These are phyloP conservation scores for Exidia glandulosa DNA, from an alignment of 768 basidiomycete genomes.

Conservation along the genomic window DNA sequence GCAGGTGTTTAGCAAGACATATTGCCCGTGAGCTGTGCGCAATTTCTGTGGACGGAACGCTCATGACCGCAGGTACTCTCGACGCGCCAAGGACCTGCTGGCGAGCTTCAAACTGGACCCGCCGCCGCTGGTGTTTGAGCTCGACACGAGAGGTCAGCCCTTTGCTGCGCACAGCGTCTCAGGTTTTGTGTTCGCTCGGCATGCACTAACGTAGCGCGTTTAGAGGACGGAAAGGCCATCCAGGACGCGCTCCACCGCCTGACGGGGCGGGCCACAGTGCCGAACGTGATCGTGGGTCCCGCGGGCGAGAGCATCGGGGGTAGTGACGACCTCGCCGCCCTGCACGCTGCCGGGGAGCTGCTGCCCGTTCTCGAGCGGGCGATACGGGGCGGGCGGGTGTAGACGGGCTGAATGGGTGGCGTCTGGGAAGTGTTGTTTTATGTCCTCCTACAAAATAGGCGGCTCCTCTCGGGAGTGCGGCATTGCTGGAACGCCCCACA, in stretches of 20 bases:
- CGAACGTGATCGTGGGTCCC: slow-evolving; percentile 52
- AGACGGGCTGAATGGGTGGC: no score
- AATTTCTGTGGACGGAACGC: no score
- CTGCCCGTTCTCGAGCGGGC: slow-evolving; percentile 34
- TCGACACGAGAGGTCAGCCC: slow-evolving; percentile 67
- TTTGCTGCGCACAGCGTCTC: slow-evolving; percentile 18
- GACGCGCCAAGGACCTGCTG: slow-evolving; percentile 51
- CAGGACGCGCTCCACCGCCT: slow-evolving; percentile 57
- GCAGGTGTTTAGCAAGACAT: slow-evolving; percentile 33
- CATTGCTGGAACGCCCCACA: no score
- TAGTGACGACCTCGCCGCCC: slow-evolving; percentile 12
- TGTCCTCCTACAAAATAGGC: no score
- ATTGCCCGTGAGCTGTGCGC: slow-evolving; percentile 51
- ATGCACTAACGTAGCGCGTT: background rate
- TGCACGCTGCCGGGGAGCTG: slow-evolving; percentile 41
- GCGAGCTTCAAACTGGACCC: slow-evolving; percentile 49
- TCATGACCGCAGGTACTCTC: slow-evolving; percentile 47
- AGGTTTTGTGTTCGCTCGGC: background rate
- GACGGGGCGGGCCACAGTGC: slow-evolving; percentile 60
- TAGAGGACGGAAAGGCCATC: slow-evolving; percentile 54
- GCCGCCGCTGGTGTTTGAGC: slow-evolving; percentile 58
- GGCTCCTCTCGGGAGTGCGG: no score
- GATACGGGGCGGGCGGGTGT: no score
- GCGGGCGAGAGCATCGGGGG: slow-evolving; percentile 35
- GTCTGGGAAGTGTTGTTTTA: no score